Percentiles rank a stretch among this genome's conserved stretches.
These are phyloP conservation scores for Fraxinus nigra DNA, from an alignment of 305 asterid species.

Conservation along the genomic window DNA sequence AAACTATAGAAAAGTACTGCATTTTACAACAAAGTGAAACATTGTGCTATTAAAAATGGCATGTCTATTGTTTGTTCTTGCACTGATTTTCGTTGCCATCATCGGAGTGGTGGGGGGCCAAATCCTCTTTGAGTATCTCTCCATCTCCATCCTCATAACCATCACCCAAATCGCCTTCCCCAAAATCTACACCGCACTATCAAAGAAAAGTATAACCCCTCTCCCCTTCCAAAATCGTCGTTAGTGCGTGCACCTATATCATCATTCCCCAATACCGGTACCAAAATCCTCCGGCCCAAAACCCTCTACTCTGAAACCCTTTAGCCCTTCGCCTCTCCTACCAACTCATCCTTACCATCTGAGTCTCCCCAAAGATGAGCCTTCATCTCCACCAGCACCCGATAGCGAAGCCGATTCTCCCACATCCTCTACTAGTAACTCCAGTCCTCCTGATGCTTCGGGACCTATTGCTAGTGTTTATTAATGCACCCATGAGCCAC, in stretches of 20 bases:
- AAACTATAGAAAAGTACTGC: too few species aligned
- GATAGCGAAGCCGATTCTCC: slow-evolving; percentile 13
- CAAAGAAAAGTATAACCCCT: not conserved
- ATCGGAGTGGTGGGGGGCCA: not conserved
- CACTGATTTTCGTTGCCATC: slow-evolving; percentile 3
- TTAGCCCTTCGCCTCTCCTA: not conserved
- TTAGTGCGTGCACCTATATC: not conserved
- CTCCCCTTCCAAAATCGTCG: not conserved
- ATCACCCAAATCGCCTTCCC: not conserved
- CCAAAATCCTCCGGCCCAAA: not conserved
- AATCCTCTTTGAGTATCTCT: not conserved
- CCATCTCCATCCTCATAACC: not conserved
- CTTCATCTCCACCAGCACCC: slow-evolving; percentile 34
- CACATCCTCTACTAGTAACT: not conserved
- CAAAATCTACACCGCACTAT: not conserved
- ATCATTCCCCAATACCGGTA: not conserved
- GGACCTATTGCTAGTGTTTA: not conserved
- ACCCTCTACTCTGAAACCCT: too few species aligned
- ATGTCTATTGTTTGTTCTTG: slow-evolving; percentile 9
- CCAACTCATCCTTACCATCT: not conserved
- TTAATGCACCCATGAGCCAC: not conserved
- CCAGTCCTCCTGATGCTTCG: not conserved
- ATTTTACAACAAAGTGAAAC: too few species aligned
- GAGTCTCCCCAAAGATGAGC: not conserved
- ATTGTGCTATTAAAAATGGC: slow-evolving; percentile 3